Base-by-base conservation (phyloP, 805 yeast species). In the Ogataea chonburiensis region DNA sequence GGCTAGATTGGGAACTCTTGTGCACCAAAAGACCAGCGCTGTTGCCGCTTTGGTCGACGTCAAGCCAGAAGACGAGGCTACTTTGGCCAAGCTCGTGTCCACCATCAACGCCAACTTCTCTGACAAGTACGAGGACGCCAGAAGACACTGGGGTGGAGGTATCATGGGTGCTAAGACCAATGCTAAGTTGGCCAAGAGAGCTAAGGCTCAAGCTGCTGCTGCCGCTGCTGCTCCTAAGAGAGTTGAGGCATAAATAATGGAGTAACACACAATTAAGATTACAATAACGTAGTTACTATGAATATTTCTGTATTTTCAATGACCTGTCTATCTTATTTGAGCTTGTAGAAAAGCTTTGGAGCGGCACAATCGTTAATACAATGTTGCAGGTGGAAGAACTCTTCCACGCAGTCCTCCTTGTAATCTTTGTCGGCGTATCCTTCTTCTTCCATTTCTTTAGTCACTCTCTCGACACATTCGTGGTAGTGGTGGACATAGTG, bases 141-240 rank as follows among this genome's bases (percentile, higher is more conserved):
- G 94, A 80, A 86, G 86, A 75, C 94, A 86, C 83, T 88, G 97
- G 97, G 96, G 96, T 80, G 97, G 97, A 79, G 97, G 97, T 79
- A 66, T 86, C 71, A 74, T 89, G 77, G 95, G 96, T 70, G 71
- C 84, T 61, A 89, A 88, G 78, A 87, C 96, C 63, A 76, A 75
- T 63, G 89, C 80, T 65, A 86, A 83, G 77, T 65, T 68, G 50
- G 87, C 75, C 58, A 85, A 83, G 81, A 79, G 68, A 63, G 80
- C 77, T 56, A 78, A 73, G 71, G 71, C 40, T 38, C 32, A 38
- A 17, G 52, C 73, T 57, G 55, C 72, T 56, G 71, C 60, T 42
- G 44, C 47, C 38, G 47, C 46, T 39, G 40, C 45, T 28, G 40
- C 42, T 26, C 41, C 45, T 31, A 40, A 42, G 37, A 39, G 37